Evolutionary conservation across 225 moss, liverwort and hornwort species (phyloP), one percentile per base, ranked within the genome.

Genomic region (Ulota crispa): DNA sequence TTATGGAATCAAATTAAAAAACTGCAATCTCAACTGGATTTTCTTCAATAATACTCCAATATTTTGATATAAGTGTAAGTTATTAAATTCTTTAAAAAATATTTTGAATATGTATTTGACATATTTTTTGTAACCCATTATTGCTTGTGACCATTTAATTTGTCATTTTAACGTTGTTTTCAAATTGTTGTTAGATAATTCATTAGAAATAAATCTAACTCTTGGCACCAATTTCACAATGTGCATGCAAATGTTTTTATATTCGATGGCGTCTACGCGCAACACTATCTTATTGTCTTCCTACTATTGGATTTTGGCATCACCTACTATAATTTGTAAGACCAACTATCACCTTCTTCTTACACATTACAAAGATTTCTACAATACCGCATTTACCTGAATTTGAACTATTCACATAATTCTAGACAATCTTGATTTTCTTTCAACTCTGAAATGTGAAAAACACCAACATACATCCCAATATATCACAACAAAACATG

Each of bases 281-380:
- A 65, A 77, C 79, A 34, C 81, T 85, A 86, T 60, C 75, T 43
- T 81, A 79, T 79, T 87, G 43, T 85, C 81, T 73, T 71, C 45
- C 41, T 87, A 85, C 69, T 68, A 69, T 83, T 81, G 79, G 74
- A 85, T 79, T 87, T 81, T 83, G 85, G 65, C 70, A 83, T 82
- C 71, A 75, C 57, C 79, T 85, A 87, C 73, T 80, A 80, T 75
- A 84, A 81, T 82, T 45, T 81, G 85, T 87, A 91, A 83, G 82
- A 85, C 73, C 68, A 20, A 85, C 61, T 77, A 83, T 71, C n/a
- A 91, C 72, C 81, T 74, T 85, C 26, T 76, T 68, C 68, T 6
- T 64, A 8, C 3, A 41, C n/a, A 47, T 36, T 54, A 10, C 23
- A 53, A 64, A 12, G 60, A 0, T 59, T 72, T 78, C 3, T 24